Percentiles rank a stretch among this genome's conserved stretches.
These are phyloP conservation scores for Cylindricascospora bacillispora DNA, from an alignment of 1,139 yeast species.

Conservation along the genomic window DNA sequence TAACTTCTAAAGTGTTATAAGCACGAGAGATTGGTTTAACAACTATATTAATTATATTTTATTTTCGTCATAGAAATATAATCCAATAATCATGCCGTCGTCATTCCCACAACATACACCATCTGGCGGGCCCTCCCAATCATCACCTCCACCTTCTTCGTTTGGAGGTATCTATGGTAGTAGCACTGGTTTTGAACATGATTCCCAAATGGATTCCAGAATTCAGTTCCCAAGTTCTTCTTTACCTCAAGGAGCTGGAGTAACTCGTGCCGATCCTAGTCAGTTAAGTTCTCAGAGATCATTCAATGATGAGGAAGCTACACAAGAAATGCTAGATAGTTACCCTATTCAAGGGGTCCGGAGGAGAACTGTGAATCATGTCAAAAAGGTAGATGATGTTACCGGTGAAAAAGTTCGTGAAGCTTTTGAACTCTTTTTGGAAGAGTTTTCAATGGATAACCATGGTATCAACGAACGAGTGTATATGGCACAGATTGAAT, in stretches of 20 bases:
- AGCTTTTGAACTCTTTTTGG: conserved; percentile 75
- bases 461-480: conserved; percentile 36
- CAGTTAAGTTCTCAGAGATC: conserved; percentile 16
- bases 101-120: conserved; percentile 11
- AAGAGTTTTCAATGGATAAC: conserved; percentile 34
- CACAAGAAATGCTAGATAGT: conserved; percentile 10
- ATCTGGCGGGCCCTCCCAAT: conserved; percentile 14
- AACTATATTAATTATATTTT: too few species aligned
- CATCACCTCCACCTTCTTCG: conserved; percentile 27
- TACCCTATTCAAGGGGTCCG: conserved; percentile 21
- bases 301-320: conserved; percentile 9
- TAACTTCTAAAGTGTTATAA: too few species aligned
- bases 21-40: too few species aligned
- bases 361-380: conserved; percentile 39
- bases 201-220: conserved; percentile 14
- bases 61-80: too few species aligned
- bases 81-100: conserved; percentile 14
- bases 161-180: conserved; percentile 23
- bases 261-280: conserved; percentile 6
- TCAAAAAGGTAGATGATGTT: conserved; percentile 78
- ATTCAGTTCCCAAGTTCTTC: conserved; percentile 25
- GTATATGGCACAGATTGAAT: conserved; percentile 70
- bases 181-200: conserved; percentile 19
- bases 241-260: conserved; percentile 16
- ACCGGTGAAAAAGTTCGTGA: conserved; percentile 92